A percentile compares a stretch with the other conserved stretches of the same genome.
Evolutionary conservation across 1,284 basidiomycete genomes (phyloP).

Genomic region (Tylopilus orsonianus): DNA sequence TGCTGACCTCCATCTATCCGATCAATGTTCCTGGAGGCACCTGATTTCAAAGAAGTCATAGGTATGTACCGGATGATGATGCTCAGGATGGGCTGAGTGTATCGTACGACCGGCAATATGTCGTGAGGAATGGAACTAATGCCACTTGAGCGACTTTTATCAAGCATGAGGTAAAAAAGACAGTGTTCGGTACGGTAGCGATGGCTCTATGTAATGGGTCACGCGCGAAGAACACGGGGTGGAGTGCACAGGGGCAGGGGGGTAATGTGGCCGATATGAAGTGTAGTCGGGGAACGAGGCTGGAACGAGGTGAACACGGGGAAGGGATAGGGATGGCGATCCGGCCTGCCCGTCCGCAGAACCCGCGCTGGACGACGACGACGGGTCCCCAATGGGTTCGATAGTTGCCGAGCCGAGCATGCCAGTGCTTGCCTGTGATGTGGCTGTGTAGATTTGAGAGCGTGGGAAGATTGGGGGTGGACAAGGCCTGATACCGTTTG

Average conservation of each 20-base stretch:
- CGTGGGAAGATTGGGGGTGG: slow-evolving; percentile 33
- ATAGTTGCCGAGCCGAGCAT: too few species aligned
- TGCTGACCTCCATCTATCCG: too few species aligned
- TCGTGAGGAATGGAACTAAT: too few species aligned
- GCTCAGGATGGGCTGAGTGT: too few species aligned
- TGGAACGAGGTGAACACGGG: slow-evolving; percentile 20
- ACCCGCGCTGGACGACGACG: neutral
- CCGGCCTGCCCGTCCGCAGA: too few species aligned
- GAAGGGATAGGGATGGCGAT: neutral
- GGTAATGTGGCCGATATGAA: slow-evolving; percentile 17
- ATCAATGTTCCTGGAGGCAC: neutral
- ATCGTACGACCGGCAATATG: too few species aligned
- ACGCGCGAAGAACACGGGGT: slow-evolving; percentile 14
- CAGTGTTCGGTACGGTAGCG: neutral
- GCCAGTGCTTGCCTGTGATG: slow-evolving; percentile 12
- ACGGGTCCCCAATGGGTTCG: too few species aligned
- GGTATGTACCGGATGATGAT: too few species aligned
- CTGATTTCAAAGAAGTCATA: too few species aligned
- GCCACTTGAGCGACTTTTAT: too few species aligned
- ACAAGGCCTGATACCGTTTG: slow-evolving; percentile 28
- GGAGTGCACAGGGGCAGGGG: neutral
- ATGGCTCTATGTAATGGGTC: neutral
- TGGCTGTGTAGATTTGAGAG: slow-evolving; percentile 30
- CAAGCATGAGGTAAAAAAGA: slow-evolving; percentile 13
- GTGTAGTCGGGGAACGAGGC: slow-evolving; percentile 10